Percentiles rank a stretch among this genome's conserved stretches.
These are phyloP conservation scores for Aspergillus leporis DNA, from an alignment of 495 filamentous ascomycete species.

Conservation along the genomic window DNA sequence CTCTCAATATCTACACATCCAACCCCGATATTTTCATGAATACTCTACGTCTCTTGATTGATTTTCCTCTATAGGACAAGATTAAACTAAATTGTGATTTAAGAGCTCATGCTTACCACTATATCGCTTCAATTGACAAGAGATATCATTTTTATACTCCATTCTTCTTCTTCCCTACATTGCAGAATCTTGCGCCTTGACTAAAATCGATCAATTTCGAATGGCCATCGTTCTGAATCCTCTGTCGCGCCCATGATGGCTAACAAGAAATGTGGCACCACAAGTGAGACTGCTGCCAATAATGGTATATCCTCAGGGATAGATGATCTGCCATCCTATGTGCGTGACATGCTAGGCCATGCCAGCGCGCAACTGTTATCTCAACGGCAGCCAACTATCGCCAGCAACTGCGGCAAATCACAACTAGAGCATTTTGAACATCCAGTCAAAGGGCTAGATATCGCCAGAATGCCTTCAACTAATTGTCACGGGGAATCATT, in stretches of 20 bases:
- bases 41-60: neutral
- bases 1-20: neutral
- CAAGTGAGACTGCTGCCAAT: neutral
- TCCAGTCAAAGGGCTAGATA: neutral
- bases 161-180: neutral
- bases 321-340: neutral
- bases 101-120: neutral
- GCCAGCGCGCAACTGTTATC: conserved; percentile 4
- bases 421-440: neutral
- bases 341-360: conserved; percentile 5
- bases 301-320: neutral
- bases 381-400: neutral
- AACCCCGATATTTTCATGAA: neutral
- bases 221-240: neutral
- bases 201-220: neutral
- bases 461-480: neutral
- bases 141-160: neutral
- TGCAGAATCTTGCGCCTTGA: neutral
- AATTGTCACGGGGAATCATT: too few species aligned
- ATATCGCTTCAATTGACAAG: neutral
- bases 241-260: neutral
- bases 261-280: neutral
- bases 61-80: neutral
- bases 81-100: neutral
- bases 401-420: neutral